Conservation (phyloP, 2,329 filamentous ascomycete genomes). For the Colletotrichum lentis region DNA sequence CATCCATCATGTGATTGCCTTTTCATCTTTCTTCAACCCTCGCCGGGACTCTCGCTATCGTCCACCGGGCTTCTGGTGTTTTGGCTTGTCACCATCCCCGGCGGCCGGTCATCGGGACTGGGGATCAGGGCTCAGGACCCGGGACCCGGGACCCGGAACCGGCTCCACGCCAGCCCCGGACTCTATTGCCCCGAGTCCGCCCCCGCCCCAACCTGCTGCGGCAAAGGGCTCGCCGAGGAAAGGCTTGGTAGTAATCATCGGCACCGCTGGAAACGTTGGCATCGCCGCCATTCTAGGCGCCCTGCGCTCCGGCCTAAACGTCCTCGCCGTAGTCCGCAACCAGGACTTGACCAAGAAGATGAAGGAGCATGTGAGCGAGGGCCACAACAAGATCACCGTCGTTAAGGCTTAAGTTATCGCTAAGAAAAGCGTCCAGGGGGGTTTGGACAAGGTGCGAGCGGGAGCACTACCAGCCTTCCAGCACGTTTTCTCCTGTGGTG, state of each 20-base stretch:
- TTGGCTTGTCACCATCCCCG: background rate
- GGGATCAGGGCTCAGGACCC: background rate
- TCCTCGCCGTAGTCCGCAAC: conserved; percentile 50
- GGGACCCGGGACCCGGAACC: background rate
- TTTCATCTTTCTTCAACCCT: background rate
- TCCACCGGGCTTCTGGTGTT: background rate
- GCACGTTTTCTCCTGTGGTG: conserved; percentile 49
- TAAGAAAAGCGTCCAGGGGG: conserved; percentile 43
- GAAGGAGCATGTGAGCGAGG: conserved; percentile 41
- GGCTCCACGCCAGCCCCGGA: background rate
- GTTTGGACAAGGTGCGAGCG: conserved; percentile 46
- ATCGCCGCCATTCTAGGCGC: conserved; percentile 45
- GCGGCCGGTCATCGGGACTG: background rate
- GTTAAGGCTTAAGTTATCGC: conserved; percentile 47
- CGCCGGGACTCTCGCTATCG: background rate
- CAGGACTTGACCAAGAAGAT: conserved; percentile 47
- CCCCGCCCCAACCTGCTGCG: background rate
- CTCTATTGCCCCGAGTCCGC: background rate
- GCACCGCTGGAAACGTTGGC: conserved; percentile 51
- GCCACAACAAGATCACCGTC: conserved; percentile 44
- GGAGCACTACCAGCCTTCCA: conserved; percentile 50
- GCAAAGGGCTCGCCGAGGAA: background rate
- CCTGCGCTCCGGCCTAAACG: conserved; percentile 43
- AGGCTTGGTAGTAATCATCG: conserved; percentile 41
- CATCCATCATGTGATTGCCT: background rate